These are phyloP conservation scores for Suillus americanus DNA, from an alignment of 768 basidiomycete species.

Conservation along the genomic window DNA sequence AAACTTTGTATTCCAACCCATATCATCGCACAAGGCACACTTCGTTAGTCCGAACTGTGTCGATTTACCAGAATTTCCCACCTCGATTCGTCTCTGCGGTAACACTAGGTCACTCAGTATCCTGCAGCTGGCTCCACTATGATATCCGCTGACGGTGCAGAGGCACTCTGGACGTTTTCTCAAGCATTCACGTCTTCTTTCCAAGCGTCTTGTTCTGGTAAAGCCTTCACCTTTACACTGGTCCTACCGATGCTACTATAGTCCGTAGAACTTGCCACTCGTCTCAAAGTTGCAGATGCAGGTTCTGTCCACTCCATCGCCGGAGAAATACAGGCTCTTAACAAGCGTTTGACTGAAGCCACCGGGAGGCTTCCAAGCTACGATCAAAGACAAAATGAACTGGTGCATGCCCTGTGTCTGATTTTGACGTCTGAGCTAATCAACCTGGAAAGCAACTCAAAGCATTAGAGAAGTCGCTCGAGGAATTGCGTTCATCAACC, in stretches of 20 bases:
- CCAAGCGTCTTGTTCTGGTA: slow-evolving; percentile 25
- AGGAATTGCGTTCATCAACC: slow-evolving; percentile 46
- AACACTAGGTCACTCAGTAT: too few species aligned
- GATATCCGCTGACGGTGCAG: slow-evolving; percentile 7
- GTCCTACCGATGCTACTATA: slow-evolving; percentile 15
- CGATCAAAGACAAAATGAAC: slow-evolving; percentile 72
- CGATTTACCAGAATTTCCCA: too few species aligned
- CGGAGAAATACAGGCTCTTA: slow-evolving; percentile 52
- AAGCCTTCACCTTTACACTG: slow-evolving; percentile 4
- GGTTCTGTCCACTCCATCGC: slow-evolving; percentile 46
- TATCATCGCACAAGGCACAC: too few species aligned
- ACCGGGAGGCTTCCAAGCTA: slow-evolving; percentile 66
- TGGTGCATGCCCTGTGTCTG: slow-evolving; percentile 41
- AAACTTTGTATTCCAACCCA: too few species aligned
- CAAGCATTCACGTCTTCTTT: slow-evolving; percentile 29
- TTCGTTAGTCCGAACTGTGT: too few species aligned
- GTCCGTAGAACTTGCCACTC: slow-evolving; percentile 47
- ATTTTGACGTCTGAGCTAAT: slow-evolving; percentile 3
- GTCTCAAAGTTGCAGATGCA: slow-evolving; percentile 38
- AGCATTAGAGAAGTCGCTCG: slow-evolving; percentile 53
- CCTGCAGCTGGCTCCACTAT: not conserved
- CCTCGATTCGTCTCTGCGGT: too few species aligned
- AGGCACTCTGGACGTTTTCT: slow-evolving; percentile 29
- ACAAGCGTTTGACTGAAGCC: slow-evolving; percentile 64
- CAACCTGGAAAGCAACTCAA: slow-evolving; percentile 59